Base-by-base conservation (phyloP, 768 basidiomycete genomes). In the Gymnopilus dilepis region DNA sequence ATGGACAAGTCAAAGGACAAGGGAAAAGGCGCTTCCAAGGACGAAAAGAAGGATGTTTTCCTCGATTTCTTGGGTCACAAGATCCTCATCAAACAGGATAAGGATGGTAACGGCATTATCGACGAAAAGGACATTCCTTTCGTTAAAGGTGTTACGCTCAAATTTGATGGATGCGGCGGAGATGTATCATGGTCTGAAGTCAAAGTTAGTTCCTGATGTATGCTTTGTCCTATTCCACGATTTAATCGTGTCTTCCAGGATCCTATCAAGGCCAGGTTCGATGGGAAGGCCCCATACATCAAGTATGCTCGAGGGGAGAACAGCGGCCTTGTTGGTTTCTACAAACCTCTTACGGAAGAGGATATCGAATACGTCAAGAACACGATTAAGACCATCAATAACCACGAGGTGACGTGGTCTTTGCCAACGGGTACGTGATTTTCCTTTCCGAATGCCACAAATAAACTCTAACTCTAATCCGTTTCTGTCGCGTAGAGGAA, bases 1-100 rank as follows among this genome's bases (percentile, higher is more conserved):
- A 87, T 86, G 84, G 78, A 71, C 8, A 73, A 72, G 53, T 77
- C 74, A 19, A 80, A 77, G 47, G 57, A 70, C 33, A 72, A 73
- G 41, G 79, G 77, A 60, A 74, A 76, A 22, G 77, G 71, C 6
- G 66, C 53, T 22, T 38, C 22, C 37, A 38, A 41, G 17, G 61
- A 65, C 2, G 74, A 79, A 64, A 66, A 70, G 56, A 85, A 84
- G 17, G 88, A 92, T 51, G 78, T 92, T 1, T 86, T 82, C 61
- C 82, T 94, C 53, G 87, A 93, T 65, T 91, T 91, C 73, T 81
- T 94, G 76, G 91, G 91, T 8, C 80, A 77, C 47, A 88, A 86
- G 61, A 73, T 94, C 54, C 82, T 84, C 56, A 87, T 92, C 56
- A 78, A 85, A 56, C 76, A 84, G 42, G 86, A 87, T 55, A 83